Conservation (phyloP, 257 asterid species). For the Agastache rugosa region DNA sequence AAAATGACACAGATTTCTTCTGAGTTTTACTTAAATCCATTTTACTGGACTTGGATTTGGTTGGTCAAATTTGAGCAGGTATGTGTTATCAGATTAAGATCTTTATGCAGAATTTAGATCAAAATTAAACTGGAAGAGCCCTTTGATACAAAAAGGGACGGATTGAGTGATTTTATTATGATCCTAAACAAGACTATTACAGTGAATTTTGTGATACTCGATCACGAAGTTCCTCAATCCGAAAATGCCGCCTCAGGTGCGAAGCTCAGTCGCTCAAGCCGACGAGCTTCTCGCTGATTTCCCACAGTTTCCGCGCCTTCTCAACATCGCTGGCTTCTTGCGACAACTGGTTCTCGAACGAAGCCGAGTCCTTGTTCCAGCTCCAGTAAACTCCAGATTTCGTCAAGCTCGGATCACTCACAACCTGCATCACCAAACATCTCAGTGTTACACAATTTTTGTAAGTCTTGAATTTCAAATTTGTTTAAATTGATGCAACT, state of each 20-base stretch:
- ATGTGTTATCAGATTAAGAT: not conserved
- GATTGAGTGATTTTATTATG: constrained; percentile 42
- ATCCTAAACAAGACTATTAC: constrained; percentile 38
- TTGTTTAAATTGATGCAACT: not conserved
- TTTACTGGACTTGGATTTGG: not conserved
- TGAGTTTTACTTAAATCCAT: too few species aligned
- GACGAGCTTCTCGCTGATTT: constrained; percentile 83
- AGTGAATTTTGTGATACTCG: not conserved
- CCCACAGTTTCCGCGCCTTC: constrained; percentile 92
- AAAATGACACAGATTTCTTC: too few species aligned
- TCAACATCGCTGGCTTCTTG: constrained; percentile 81
- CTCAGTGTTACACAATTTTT: not conserved
- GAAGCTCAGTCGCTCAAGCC: constrained; percentile 53
- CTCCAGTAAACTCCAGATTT: constrained; percentile 99
- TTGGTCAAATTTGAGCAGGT: not conserved
- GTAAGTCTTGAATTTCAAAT: not conserved
- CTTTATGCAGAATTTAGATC: not conserved
- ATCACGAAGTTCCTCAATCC: constrained; percentile 34
- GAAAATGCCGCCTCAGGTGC: not conserved
- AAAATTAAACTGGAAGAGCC: not conserved
- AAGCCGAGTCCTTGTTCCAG: constrained; percentile 94
- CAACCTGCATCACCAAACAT: constrained; percentile 59
- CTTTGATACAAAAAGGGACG: constrained; percentile 1
- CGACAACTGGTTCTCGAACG: constrained; percentile 88
- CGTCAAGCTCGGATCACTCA: constrained; percentile 88